A percentile compares a stretch with the other conserved stretches of the same genome.
These are phyloP conservation scores for Vigna mungo DNA, from an alignment of 306 rosid genomes.

Conservation along the genomic window DNA sequence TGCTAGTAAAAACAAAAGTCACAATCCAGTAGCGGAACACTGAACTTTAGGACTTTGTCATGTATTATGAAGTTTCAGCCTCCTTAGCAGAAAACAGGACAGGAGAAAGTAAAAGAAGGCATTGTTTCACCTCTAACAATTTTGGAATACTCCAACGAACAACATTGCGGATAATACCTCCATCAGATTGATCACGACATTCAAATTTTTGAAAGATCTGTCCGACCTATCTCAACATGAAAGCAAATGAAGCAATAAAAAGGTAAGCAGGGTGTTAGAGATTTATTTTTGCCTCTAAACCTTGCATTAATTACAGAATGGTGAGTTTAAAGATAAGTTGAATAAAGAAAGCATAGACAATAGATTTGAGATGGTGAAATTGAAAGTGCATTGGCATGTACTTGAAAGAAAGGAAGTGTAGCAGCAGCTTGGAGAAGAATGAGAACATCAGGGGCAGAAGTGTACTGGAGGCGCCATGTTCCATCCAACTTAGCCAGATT, in stretches of 20 bases:
- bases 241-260: constrained; percentile 31
- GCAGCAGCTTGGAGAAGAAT: constrained; percentile 87
- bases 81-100: constrained; percentile 2
- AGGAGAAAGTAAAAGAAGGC: constrained; percentile 37
- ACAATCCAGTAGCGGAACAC: constrained; percentile 6
- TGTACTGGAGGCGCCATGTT: constrained; percentile 93
- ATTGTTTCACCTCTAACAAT: constrained; percentile 70
- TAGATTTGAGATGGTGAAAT: not conserved
- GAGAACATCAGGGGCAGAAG: constrained; percentile 94
- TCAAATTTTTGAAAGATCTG: constrained; percentile 95
- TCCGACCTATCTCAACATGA: constrained; percentile 66
- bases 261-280: not conserved
- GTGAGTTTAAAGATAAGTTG: not conserved
- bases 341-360: not conserved
- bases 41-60: constrained; percentile 6
- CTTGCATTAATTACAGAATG: not conserved
- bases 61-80: not conserved
- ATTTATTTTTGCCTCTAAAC: not conserved
- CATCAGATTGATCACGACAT: constrained; percentile 60
- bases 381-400: constrained; percentile 27
- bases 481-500: constrained; percentile 71
- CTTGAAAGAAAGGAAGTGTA: constrained; percentile 89
- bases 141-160: constrained; percentile 93
- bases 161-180: constrained; percentile 77
- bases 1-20: constrained; percentile 13